phyloP scores from a whole-genome alignment of 2,329 filamentous ascomycete genomes.

The Clarireedia homoeocarpa region DNA sequence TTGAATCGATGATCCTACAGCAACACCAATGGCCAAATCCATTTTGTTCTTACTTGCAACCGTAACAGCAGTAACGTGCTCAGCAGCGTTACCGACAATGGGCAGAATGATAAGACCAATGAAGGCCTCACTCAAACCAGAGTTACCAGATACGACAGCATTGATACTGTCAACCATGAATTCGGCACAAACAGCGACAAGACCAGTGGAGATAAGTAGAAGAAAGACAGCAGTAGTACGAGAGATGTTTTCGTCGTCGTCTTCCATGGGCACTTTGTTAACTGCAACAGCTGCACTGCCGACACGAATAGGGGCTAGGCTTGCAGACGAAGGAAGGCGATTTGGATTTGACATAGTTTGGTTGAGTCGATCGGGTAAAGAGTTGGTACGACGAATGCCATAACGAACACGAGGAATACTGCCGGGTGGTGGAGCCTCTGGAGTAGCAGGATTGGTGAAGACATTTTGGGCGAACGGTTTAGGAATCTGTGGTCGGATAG shows the following conservation, averaged over 20 bases:
- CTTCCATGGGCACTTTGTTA: slow-evolving; percentile 16
- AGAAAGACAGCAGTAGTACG: slow-evolving; percentile 51
- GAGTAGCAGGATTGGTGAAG: slow-evolving; percentile 41
- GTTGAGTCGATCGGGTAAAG: slow-evolving; percentile 62
- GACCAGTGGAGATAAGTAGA: slow-evolving; percentile 53
- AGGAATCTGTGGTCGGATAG: slow-evolving; percentile 49
- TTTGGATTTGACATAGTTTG: slow-evolving; percentile 20
- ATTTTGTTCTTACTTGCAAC: slow-evolving; percentile 70
- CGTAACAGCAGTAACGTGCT: slow-evolving; percentile 64
- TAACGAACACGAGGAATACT: slow-evolving; percentile 50
- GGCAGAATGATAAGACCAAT: slow-evolving; percentile 66
- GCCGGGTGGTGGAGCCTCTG: slow-evolving; percentile 27
- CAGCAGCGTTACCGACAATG: slow-evolving; percentile 66
- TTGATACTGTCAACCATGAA: slow-evolving; percentile 63
- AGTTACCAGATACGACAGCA: slow-evolving; percentile 48
- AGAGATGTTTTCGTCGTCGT: slow-evolving; percentile 43
- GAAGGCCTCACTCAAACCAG: slow-evolving; percentile 53
- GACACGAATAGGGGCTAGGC: slow-evolving; percentile 14
- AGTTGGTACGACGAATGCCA: slow-evolving; percentile 66
- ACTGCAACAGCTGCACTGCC: slow-evolving; percentile 22
- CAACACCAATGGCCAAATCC: slow-evolving; percentile 66
- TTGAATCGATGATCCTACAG: slow-evolving; percentile 63
- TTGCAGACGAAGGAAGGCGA: slow-evolving; percentile 5
- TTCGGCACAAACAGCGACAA: slow-evolving; percentile 63
- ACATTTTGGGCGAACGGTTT: slow-evolving; percentile 66